These are phyloP conservation scores for Brassica juncea DNA, from an alignment of 345 rosid species.

Conservation along the genomic window DNA sequence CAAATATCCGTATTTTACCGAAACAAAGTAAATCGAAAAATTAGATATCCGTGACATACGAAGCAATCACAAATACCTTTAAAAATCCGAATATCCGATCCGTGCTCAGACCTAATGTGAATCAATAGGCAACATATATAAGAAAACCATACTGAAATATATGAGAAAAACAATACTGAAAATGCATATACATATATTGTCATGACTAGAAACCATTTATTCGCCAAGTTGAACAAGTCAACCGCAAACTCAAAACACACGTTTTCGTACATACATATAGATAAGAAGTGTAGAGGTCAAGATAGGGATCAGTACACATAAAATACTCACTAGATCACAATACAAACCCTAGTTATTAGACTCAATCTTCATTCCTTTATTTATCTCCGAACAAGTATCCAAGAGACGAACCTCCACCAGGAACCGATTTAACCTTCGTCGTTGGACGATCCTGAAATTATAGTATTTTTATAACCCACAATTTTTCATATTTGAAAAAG, in stretches of 20 bases:
- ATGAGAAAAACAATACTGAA: neutral
- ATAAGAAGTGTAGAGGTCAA: slow-evolving; percentile 7
- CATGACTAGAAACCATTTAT: neutral
- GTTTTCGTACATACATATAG: neutral
- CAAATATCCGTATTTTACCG: too few species aligned
- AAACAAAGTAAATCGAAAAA: too few species aligned
- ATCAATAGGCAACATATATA: neutral
- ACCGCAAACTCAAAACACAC: slow-evolving; percentile 25
- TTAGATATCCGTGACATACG: too few species aligned
- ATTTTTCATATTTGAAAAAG: neutral
- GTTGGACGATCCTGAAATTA: slow-evolving; percentile 65
- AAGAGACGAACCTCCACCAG: slow-evolving; percentile 71
- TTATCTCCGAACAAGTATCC: slow-evolving; percentile 76
- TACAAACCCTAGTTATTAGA: slow-evolving; percentile 10
- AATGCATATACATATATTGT: neutral
- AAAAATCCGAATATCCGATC: too few species aligned
- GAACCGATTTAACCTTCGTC: slow-evolving; percentile 70
- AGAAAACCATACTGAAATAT: too few species aligned
- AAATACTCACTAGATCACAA: neutral
- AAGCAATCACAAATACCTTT: too few species aligned
- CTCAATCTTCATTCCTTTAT: slow-evolving; percentile 32
- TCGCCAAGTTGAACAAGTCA: neutral
- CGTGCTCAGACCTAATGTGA: too few species aligned
- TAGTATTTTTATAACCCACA: neutral
- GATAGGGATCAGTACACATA: slow-evolving; percentile 1